Evolutionary conservation across 805 yeast genomes (phyloP), one percentile per base, ranked within the genome.

Genomic region (Candida tallmaniae): DNA sequence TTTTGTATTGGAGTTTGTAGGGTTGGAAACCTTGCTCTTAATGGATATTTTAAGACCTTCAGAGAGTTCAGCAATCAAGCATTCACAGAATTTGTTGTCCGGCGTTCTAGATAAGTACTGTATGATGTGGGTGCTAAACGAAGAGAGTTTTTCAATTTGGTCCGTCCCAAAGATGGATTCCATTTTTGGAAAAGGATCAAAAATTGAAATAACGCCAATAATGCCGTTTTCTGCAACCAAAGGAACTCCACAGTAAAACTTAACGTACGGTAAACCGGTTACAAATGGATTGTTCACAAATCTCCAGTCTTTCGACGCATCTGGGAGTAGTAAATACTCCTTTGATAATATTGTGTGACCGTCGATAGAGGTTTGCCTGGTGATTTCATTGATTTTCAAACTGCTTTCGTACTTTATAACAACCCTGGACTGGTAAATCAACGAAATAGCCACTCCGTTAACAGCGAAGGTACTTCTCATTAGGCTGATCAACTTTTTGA

Each of bases 231-330:
- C 48, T 0, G 69, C 54, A 2, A 32, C 29, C 1, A 64, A 39
- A 0, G 86, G 85, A 4, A 78, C 83, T 0, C 83, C 85, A 23
- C 78, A 71, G 51, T 81, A 83, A 47, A 80, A 80, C 36, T 57
- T 65, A 33, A 83, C 73, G 38, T 59, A 57, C 0, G 90, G 88
- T 0, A 67, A 61, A 0, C 80, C 78, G 14, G 65, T 71, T 1
- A 83, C 84, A 31, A 81, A 61, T 0, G 90, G 90, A 46, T 76
- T 80, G 26, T 62, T 58, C 12, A 56, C 47, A 4, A 80, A 71
- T 51, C 94, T 64, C 93, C 94, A 83, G 50, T 83, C 94, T 23
- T 60, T 58, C 4, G 76, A 53, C 2, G 88, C 78, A 51, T 83
- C 84, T 4, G 67, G 50, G 6, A 83, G 44, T 3, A 76, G 60